Evolutionary conservation across 495 filamentous ascomycete species (phyloP).

Genomic region (Hypoxylon fragiforme): DNA sequence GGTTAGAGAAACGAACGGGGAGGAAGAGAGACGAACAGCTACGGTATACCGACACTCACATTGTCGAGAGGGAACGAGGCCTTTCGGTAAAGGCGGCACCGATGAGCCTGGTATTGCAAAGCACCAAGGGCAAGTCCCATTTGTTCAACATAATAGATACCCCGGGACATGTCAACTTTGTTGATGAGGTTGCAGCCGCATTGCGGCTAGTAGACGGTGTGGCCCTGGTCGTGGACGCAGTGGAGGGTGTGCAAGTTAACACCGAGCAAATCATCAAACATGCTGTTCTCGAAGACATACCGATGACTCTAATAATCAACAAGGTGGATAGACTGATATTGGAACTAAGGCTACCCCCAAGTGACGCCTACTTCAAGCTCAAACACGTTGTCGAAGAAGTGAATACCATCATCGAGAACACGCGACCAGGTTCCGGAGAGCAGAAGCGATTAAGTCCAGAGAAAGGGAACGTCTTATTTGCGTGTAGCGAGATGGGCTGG

Average conservation of each 20-base stretch:
- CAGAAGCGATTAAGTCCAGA: slow-evolving; percentile 84
- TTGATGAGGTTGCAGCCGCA: slow-evolving; percentile 90
- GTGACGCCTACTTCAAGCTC: slow-evolving; percentile 96
- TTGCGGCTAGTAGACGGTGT: slow-evolving; percentile 88
- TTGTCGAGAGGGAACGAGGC: slow-evolving; percentile 85
- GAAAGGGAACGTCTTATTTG: slow-evolving; percentile 96
- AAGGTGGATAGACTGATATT: slow-evolving; percentile 96
- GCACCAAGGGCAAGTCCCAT: slow-evolving; percentile 91
- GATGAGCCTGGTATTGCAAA: slow-evolving; percentile 89
- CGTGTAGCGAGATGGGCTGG: slow-evolving; percentile 91
- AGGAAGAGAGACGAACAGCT: slow-evolving; percentile 87
- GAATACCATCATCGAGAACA: slow-evolving; percentile 90
- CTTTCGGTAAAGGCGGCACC: slow-evolving; percentile 93
- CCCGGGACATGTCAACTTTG: slow-evolving; percentile 96
- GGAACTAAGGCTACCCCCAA: slow-evolving; percentile 91
- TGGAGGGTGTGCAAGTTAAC: slow-evolving; percentile 96
- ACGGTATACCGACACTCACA: slow-evolving; percentile 89
- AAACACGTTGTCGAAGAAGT: slow-evolving; percentile 98
- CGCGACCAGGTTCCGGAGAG: slow-evolving; percentile 81
- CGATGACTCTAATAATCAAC: slow-evolving; percentile 88
- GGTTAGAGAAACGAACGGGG: slow-evolving; percentile 76
- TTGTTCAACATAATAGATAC: slow-evolving; percentile 94
- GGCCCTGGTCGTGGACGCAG: slow-evolving; percentile 90
- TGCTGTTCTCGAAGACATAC: slow-evolving; percentile 86
- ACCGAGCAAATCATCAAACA: slow-evolving; percentile 97